Percentiles rank a stretch among this genome's conserved stretches.
phyloP scores from a whole-genome alignment of 2,329 filamentous ascomycete genomes.

The Alternaria brassicicola region DNA sequence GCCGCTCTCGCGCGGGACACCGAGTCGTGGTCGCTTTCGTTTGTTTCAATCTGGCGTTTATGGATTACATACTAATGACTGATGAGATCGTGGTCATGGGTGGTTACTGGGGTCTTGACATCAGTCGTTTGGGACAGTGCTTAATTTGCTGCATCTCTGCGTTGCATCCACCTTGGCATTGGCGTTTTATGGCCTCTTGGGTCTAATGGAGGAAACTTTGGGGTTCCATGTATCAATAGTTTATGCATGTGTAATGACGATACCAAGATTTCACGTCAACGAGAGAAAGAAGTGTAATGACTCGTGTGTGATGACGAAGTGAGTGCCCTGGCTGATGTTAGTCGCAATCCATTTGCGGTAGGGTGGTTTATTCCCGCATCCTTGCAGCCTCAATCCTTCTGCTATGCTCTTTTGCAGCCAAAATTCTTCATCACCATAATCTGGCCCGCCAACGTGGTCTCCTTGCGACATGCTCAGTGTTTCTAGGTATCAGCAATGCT shows the following conservation, averaged over 20 bases:
- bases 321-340: background rate
- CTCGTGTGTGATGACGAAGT: background rate
- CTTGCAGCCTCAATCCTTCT: background rate
- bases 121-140: background rate
- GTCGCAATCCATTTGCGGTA: background rate
- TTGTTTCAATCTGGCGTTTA: background rate
- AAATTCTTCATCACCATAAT: background rate
- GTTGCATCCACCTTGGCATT: background rate
- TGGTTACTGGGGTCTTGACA: background rate
- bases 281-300: background rate
- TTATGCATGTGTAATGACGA: background rate
- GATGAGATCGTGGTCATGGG: background rate
- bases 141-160: background rate
- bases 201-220: background rate
- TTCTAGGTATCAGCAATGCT: background rate
- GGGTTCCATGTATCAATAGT: constrained; percentile 1
- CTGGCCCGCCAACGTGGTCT: background rate
- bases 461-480: background rate
- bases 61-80: constrained; percentile 1
- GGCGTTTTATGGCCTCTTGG: background rate
- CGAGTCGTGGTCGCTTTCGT: background rate
- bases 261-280: background rate
- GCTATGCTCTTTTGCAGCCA: background rate
- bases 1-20: background rate
- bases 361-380: background rate